Percentiles rank a stretch among this genome's conserved stretches.
Conservation (phyloP, 2,329 filamentous ascomycete species). For the Proliferodiscus dingleyae region DNA sequence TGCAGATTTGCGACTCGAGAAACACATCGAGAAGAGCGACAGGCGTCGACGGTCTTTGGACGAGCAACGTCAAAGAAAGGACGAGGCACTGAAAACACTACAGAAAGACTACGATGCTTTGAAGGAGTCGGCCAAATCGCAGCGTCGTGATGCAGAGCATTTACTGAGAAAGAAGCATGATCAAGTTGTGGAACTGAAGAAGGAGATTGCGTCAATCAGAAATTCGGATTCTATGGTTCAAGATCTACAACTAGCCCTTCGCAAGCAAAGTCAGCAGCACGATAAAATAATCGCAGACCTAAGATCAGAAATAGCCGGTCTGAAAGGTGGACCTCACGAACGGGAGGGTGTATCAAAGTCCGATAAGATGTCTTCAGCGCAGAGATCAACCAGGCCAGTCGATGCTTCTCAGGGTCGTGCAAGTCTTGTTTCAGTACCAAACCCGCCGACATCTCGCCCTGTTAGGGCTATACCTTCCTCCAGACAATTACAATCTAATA, state of each 20-base stretch:
- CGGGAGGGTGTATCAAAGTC: neutral
- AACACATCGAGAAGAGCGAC: conserved; percentile 31
- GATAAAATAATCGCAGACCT: conserved; percentile 17
- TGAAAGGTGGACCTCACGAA: conserved; percentile 9
- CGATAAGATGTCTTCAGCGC: neutral
- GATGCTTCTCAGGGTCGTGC: conserved; percentile 13
- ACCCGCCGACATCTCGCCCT: conserved; percentile 17
- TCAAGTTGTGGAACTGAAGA: conserved; percentile 52
- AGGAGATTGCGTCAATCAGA: conserved; percentile 46
- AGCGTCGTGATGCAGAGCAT: conserved; percentile 50
- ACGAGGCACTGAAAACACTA: conserved; percentile 45
- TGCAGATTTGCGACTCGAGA: conserved; percentile 24
- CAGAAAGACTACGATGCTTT: conserved; percentile 50
- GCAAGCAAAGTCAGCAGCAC: conserved; percentile 18
- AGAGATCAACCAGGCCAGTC: neutral
- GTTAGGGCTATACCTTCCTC: conserved; percentile 14
- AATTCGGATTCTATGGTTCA: conserved; percentile 11
- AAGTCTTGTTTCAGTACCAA: conserved; percentile 19
- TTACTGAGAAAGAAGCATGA: conserved; percentile 52
- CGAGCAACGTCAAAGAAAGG: conserved; percentile 40
- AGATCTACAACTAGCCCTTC: conserved; percentile 17
- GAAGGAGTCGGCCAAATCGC: conserved; percentile 48
- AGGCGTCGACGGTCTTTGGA: conserved; percentile 41
- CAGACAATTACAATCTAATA: conserved; percentile 11
- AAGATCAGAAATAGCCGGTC: conserved; percentile 15